Evolutionary conservation across 768 basidiomycete species (phyloP).

Genomic region (Rubroboletus pulcherrimus): DNA sequence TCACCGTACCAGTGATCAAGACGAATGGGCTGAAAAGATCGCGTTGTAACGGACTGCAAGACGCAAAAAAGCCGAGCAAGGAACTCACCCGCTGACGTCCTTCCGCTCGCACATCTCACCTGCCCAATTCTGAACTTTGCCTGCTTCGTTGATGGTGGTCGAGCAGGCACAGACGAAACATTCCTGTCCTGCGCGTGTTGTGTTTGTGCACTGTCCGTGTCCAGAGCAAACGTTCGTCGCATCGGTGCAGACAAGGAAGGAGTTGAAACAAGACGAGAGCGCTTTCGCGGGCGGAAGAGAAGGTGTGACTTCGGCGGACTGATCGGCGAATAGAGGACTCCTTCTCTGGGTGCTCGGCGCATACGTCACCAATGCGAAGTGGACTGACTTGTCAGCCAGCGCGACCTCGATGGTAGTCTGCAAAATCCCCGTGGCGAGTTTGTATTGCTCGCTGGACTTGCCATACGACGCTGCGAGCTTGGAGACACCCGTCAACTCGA

Average conservation of each 20-base stretch:
- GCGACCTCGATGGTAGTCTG: conserved; percentile 45
- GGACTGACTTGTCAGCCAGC: conserved; percentile 36
- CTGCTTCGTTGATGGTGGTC: conserved; percentile 46
- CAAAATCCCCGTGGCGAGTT: conserved; percentile 41
- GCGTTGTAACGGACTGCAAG: not conserved
- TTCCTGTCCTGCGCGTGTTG: conserved; percentile 52
- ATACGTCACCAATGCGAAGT: conserved; percentile 54
- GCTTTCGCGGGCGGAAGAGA: conserved; percentile 53
- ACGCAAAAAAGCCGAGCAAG: not conserved
- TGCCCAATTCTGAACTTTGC: conserved; percentile 67
- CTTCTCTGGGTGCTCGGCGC: conserved; percentile 36
- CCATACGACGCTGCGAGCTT: conserved; percentile 48
- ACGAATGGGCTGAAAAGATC: conserved; percentile 58
- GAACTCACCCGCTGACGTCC: conserved; percentile 74
- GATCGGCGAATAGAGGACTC: conserved; percentile 38
- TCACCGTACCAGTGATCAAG: conserved; percentile 63
- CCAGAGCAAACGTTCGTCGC: conserved; percentile 67
- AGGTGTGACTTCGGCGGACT: conserved; percentile 36
- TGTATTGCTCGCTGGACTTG: conserved; percentile 52
- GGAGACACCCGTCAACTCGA: conserved; percentile 52
- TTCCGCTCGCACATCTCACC: conserved; percentile 73
- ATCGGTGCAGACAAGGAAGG: conserved; percentile 52
- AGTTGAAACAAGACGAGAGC: conserved; percentile 59
- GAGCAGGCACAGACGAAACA: conserved; percentile 49
- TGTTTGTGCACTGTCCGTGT: conserved; percentile 60